Conservation (phyloP, 169 alveolate species). For the Cryptosporidium canis region DNA sequence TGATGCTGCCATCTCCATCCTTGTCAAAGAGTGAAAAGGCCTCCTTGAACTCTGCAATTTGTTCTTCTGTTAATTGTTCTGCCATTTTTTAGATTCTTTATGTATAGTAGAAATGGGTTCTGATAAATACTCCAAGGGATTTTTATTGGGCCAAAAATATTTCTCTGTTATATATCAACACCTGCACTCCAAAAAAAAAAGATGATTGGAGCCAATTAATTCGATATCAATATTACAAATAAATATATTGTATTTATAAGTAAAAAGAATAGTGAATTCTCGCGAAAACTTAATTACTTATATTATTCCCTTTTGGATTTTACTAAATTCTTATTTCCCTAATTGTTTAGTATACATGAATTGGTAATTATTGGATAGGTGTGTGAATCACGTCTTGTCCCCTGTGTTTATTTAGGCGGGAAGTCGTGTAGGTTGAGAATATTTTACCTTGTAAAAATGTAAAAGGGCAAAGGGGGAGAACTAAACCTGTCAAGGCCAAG, state of each 20-base stretch:
- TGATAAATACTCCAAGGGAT: neutral
- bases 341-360: constrained; percentile 22
- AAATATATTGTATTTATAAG: neutral
- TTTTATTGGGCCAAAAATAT: neutral
- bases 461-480: neutral
- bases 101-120: neutral
- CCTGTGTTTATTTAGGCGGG: constrained; percentile 27
- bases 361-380: constrained; percentile 61
- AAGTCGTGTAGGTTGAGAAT: constrained; percentile 4
- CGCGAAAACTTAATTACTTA: neutral
- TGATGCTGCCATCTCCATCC: constrained; percentile 98
- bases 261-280: neutral
- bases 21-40: constrained; percentile 99
- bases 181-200: neutral
- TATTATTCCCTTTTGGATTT: neutral
- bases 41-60: constrained; percentile 99
- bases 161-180: neutral
- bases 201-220: neutral
- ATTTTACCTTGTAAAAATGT: neutral
- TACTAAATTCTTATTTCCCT: neutral
- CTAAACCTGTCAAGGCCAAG: neutral
- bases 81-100: constrained; percentile 87
- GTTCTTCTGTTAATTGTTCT: constrained; percentile 97
- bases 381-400: constrained; percentile 63
- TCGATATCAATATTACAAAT: neutral